A percentile compares a stretch with the other conserved stretches of the same genome.
Evolutionary conservation across 371 early-diverging fungal species (phyloP).

Genomic region (Dichotomocladium elegans): DNA sequence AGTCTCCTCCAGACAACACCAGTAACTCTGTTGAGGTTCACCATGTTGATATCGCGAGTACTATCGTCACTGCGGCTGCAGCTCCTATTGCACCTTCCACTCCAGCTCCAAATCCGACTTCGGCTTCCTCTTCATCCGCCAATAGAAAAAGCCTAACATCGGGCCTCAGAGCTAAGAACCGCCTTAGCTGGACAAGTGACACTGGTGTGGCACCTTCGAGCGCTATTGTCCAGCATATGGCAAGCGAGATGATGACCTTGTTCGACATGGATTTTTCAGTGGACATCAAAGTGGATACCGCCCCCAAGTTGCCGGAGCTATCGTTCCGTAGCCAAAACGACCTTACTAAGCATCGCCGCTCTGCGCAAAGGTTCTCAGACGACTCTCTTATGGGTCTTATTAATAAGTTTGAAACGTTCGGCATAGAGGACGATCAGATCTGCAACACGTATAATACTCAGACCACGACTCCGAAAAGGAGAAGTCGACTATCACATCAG

Average conservation of each 20-base stretch:
- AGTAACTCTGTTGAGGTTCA: no score
- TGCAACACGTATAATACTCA: no score
- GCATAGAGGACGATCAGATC: constrained; percentile 14
- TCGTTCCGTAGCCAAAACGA: constrained; percentile 14
- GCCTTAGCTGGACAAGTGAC: constrained; percentile 26
- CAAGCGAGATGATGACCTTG: constrained; percentile 45
- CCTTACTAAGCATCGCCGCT: constrained; percentile 1
- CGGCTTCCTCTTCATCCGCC: no score
- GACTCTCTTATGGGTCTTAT: constrained; percentile 29
- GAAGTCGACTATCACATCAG: constrained; percentile 9
- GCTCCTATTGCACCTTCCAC: no score
- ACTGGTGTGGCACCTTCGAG: constrained; percentile 12
- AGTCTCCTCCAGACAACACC: no score
- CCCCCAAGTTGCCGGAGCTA: constrained; percentile 38
- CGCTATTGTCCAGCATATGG: constrained; percentile 15
- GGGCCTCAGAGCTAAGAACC: no score
- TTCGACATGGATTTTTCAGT: constrained; percentile 53
- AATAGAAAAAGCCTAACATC: constrained; percentile 13
- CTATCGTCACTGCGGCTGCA: no score
- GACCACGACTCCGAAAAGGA: not conserved
- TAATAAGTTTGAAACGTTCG: constrained; percentile 24
- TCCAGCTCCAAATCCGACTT: no score
- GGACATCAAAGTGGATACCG: constrained; percentile 37
- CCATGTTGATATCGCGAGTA: no score
- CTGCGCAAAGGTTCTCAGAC: constrained; percentile 11